Evolutionary conservation across 768 basidiomycete genomes (phyloP), one percentile per base, ranked within the genome.

Genomic region (Trametes gibbosa): DNA sequence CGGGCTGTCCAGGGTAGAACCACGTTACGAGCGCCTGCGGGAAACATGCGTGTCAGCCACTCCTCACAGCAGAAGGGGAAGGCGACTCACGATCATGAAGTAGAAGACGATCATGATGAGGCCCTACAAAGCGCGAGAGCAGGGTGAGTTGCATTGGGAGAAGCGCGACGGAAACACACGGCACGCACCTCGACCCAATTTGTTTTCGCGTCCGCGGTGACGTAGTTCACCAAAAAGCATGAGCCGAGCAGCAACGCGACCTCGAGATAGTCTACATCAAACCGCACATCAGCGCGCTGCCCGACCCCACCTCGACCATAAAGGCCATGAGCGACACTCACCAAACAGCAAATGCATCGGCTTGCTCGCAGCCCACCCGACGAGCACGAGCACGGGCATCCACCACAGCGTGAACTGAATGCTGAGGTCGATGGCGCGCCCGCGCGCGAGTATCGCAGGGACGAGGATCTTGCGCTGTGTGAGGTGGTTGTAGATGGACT

Each of bases 401-500:
- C 89, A 91, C 71, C 89, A 88, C 12, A 90, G 75, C 17, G 79
- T 79, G 69, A 91, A 90, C 66, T 91, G 89, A 56, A 90, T 89
- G 65, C 84, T 85, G 46, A 90, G 77, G 68, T 91, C 89, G 58
- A 91, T 91, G 5, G 87, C 84, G 23, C 84, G 79, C 0, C 79
- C 86, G 66, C 82, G 83, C 0, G 89, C 89, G 21, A 89, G 73
- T n/a, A 79, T 77, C 5, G 76, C 74, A 1, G 86, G 86, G 16
- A 81, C 64, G 39, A 68, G 73, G 0, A 74, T 73, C 4, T 74
- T 70, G 39, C 72, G 69, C 10, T 68, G 67, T 65, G 81, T 73
- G 61, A 79, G 69, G 53, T 77, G 73, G 37, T 73, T 73, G 51
- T 79, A 66, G 37, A 74, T 50, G 40, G 76, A 77, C 23, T 78